Evolutionary conservation across 257 asterid species (phyloP).

Genomic region (Forsythia suspensa): DNA sequence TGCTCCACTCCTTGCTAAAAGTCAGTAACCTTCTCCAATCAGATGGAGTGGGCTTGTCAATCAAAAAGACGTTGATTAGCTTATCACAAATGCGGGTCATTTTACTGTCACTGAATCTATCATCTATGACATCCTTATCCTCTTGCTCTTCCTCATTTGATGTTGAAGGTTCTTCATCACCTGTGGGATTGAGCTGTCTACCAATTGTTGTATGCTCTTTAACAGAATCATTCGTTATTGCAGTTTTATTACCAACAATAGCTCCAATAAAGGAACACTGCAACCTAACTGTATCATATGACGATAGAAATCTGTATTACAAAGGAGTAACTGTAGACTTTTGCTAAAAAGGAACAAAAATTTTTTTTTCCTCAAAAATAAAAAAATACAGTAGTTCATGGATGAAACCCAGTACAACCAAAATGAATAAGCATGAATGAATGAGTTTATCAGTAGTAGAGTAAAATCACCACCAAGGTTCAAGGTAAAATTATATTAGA

Average conservation of each 20-base stretch:
- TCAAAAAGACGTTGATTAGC: slow-evolving; percentile 78
- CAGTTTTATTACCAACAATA: slow-evolving; percentile 41
- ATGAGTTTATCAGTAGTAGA: background rate
- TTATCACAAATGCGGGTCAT: slow-evolving; percentile 77
- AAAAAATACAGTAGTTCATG: background rate
- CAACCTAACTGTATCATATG: slow-evolving; percentile 26
- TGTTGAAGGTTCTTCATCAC: slow-evolving; percentile 20
- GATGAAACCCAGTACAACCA: background rate
- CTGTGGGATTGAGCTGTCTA: slow-evolving; percentile 26
- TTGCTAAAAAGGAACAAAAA: background rate
- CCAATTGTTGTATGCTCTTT: slow-evolving; percentile 30
- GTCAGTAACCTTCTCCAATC: slow-evolving; percentile 88
- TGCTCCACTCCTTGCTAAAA: slow-evolving; percentile 83
- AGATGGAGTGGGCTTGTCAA: slow-evolving; percentile 82
- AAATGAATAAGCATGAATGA: background rate
- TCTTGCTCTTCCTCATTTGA: slow-evolving; percentile 20
- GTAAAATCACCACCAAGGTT: background rate
- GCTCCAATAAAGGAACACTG: slow-evolving; percentile 28
- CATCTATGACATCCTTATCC: slow-evolving; percentile 34
- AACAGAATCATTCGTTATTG: slow-evolving; percentile 33
- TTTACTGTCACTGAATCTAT: slow-evolving; percentile 47
- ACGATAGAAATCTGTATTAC: slow-evolving; percentile 37
- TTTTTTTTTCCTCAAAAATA: background rate
- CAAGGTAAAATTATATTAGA: background rate
- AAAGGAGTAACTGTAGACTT: background rate